Conservation (phyloP, 2,329 filamentous ascomycete species). For the Seiridium cupressi region DNA sequence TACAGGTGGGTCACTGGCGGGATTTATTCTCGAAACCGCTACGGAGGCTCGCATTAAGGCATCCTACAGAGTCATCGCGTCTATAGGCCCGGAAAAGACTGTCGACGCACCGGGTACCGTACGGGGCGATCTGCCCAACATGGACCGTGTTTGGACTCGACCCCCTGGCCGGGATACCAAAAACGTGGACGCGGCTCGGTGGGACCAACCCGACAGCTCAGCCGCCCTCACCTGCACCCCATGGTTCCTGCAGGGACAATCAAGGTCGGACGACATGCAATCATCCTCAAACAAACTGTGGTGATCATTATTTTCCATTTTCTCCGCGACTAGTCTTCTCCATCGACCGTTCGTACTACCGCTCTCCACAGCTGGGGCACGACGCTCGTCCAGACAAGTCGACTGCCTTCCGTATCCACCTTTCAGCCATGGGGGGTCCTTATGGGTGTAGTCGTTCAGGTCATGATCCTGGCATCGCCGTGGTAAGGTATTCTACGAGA, state of each 20-base stretch:
- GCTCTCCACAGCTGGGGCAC: background rate
- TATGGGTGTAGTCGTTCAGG: background rate
- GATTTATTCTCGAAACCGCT: background rate
- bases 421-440: background rate
- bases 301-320: background rate
- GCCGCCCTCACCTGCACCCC: background rate
- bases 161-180: background rate
- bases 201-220: background rate
- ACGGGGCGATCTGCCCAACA: background rate
- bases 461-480: background rate
- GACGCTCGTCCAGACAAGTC: background rate
- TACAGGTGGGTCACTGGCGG: background rate
- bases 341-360: background rate
- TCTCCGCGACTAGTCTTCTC: background rate
- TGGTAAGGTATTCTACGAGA: background rate
- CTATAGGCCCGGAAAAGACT: background rate
- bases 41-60: background rate
- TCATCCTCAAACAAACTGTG: slow-evolving; percentile 1
- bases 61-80: too few relatives aligned
- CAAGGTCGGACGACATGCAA: slow-evolving; percentile 1
- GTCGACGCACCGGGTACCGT: background rate
- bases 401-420: background rate
- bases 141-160: background rate
- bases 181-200: background rate
- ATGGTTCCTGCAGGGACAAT: background rate